Percentiles rank a stretch among this genome's conserved stretches.
Evolutionary conservation across 208 protist species (phyloP).

Genomic region (Trypanosoma mega): DNA sequence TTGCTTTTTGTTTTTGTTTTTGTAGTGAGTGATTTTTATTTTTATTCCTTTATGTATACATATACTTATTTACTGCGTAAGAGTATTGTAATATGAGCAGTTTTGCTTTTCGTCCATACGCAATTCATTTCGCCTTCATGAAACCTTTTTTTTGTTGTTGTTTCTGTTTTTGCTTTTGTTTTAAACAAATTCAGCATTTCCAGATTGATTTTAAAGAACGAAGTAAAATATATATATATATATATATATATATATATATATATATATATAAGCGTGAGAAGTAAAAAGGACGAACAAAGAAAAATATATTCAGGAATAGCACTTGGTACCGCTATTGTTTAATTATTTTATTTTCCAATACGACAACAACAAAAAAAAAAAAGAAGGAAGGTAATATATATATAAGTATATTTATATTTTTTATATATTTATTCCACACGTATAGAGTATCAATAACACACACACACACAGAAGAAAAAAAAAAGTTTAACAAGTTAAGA

Average conservation of each 20-base stretch:
- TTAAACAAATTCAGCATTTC: too few relatives aligned
- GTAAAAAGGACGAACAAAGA: neutral
- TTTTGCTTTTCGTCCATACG: too few relatives aligned
- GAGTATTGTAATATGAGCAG: too few relatives aligned
- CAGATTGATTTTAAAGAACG: too few relatives aligned
- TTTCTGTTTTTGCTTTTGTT: too few relatives aligned
- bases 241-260: slow-evolving; percentile 10
- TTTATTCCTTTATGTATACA: too few relatives aligned
- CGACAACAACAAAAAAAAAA: slow-evolving; percentile 21
- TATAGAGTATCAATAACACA: neutral
- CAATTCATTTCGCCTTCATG: too few relatives aligned
- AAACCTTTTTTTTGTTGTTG: too few relatives aligned
- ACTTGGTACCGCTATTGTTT: neutral
- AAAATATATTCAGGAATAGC: neutral
- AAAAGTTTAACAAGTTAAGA: neutral
- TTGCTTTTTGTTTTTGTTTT: too few relatives aligned
- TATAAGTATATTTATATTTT: slow-evolving; percentile 1
- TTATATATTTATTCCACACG: neutral
- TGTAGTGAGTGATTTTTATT: too few relatives aligned
- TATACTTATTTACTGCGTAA: too few relatives aligned
- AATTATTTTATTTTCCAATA: neutral
- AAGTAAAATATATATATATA: slow-evolving; percentile 1
- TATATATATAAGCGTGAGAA: neutral
- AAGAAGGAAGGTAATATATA: slow-evolving; percentile 1
- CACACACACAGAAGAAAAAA: slow-evolving; percentile 28